These are phyloP conservation scores for Calonectria hawksworthii DNA, from an alignment of 2,329 filamentous ascomycete genomes.

Conservation along the genomic window DNA sequence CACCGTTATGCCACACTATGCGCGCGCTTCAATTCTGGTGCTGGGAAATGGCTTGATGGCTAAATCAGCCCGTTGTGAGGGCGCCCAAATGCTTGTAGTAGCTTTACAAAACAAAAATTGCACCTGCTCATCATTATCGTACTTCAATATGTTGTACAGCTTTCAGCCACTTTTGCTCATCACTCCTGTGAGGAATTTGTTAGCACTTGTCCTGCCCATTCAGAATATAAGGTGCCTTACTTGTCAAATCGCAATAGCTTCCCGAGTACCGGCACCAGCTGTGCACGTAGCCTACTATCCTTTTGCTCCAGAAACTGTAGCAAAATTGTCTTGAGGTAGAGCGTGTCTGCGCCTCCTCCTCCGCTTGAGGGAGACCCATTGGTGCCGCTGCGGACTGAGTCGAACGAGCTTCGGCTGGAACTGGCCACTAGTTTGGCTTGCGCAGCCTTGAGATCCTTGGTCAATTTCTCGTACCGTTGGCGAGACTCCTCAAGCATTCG, in stretches of 20 bases:
- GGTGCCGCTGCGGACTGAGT: slow-evolving; percentile 53
- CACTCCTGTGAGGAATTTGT: slow-evolving; percentile 57
- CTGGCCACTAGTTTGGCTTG: slow-evolving; percentile 63
- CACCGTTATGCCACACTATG: slow-evolving; percentile 37
- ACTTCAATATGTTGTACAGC: slow-evolving; percentile 72
- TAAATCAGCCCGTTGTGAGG: not conserved
- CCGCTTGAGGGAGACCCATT: slow-evolving; percentile 46
- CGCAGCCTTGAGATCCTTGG: slow-evolving; percentile 72
- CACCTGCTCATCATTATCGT: slow-evolving; percentile 40
- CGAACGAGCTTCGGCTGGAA: slow-evolving; percentile 60
- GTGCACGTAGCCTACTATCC: slow-evolving; percentile 81
- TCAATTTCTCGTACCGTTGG: slow-evolving; percentile 82
- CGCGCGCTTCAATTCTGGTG: slow-evolving; percentile 19
- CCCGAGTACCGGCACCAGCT: slow-evolving; percentile 83
- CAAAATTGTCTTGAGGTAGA: slow-evolving; percentile 85
- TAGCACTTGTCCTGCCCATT: slow-evolving; percentile 9
- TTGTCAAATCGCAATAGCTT: slow-evolving; percentile 83
- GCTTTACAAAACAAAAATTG: not conserved
- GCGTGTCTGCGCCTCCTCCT: slow-evolving; percentile 59
- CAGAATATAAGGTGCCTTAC: slow-evolving; percentile 60
- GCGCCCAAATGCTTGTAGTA: not conserved
- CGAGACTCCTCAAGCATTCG: slow-evolving; percentile 84
- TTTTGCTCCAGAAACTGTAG: slow-evolving; percentile 86
- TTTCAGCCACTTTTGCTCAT: slow-evolving; percentile 89
- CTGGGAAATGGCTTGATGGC: not conserved